phyloP scores from a whole-genome alignment of 73 alveolate species.

The Paramecium sonneborni region DNA sequence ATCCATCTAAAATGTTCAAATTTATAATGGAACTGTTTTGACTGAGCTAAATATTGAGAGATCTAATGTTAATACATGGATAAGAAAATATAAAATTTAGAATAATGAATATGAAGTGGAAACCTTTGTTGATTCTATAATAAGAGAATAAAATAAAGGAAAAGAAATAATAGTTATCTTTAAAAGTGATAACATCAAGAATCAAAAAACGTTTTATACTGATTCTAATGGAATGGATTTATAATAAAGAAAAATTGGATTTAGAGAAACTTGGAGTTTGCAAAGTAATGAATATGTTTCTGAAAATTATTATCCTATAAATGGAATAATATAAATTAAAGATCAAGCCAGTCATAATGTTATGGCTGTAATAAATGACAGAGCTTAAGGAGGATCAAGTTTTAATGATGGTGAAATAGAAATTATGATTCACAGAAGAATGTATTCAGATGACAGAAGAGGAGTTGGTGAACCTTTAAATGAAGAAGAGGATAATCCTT shows the following conservation, averaged over 20 bases:
- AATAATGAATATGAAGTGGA: not conserved
- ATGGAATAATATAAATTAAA: constrained; percentile 67
- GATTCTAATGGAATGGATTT: constrained; percentile 80
- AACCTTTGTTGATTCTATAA: constrained; percentile 57
- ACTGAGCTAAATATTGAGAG: not conserved
- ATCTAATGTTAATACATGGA: not conserved
- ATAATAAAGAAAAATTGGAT: constrained; percentile 69
- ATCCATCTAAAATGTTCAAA: not conserved
- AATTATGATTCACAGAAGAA: constrained; percentile 91
- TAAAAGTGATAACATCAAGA: constrained; percentile 53
- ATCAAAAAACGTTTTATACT: constrained; percentile 68
- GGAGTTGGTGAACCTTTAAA: constrained; percentile 88
- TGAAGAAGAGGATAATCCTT: constrained; percentile 67
- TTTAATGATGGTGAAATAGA: constrained; percentile 89
- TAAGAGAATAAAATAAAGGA: constrained; percentile 13
- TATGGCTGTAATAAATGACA: constrained; percentile 74
- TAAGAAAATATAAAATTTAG: not conserved
- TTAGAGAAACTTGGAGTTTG: constrained; percentile 71
- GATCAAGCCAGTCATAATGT: constrained; percentile 57
- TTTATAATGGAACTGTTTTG: constrained; percentile 1
- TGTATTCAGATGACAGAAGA: constrained; percentile 75
- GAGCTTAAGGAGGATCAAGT: constrained; percentile 93
- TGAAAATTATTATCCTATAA: constrained; percentile 79
- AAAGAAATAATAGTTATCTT: constrained; percentile 39
- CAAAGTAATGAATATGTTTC: constrained; percentile 57